A percentile compares a stretch with the other conserved stretches of the same genome.
These are phyloP conservation scores for Endoconidiophora polonica DNA, from an alignment of 2,329 filamentous ascomycete genomes.

Conservation along the genomic window DNA sequence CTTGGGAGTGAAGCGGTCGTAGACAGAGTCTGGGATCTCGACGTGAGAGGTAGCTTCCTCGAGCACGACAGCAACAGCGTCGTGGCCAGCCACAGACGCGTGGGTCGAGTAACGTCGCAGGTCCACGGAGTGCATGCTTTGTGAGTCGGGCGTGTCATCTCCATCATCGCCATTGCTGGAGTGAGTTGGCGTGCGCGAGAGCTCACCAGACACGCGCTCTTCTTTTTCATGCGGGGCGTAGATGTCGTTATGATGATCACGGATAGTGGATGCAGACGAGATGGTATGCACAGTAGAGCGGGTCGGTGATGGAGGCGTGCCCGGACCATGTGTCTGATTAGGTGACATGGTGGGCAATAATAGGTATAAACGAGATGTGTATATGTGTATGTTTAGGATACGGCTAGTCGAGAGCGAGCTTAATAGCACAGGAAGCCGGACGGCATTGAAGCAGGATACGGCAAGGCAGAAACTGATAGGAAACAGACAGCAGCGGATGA, in stretches of 20 bases:
- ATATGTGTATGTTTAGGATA: background rate
- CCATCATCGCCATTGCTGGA: background rate
- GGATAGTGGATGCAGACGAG: constrained; percentile 7
- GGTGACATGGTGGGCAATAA: background rate
- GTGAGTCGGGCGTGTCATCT: constrained; percentile 3
- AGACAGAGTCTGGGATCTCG: constrained; percentile 37
- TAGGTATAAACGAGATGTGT: background rate
- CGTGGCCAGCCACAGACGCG: constrained; percentile 10
- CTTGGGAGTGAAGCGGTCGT: constrained; percentile 42
- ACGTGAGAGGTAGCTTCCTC: constrained; percentile 7
- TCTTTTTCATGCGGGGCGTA: background rate
- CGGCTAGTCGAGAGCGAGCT: background rate
- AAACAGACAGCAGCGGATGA: no score
- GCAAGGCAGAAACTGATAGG: no score
- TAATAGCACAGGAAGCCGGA: no score
- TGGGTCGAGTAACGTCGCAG: constrained; percentile 8
- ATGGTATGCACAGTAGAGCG: background rate
- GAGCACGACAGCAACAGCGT: constrained; percentile 9
- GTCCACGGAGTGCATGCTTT: constrained; percentile 1
- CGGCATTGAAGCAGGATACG: no score
- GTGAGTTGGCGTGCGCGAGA: background rate
- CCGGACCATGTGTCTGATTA: background rate
- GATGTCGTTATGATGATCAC: background rate
- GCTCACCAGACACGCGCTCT: background rate
- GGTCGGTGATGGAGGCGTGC: background rate